Evolutionary conservation across 768 basidiomycete species (phyloP).

Genomic region (Grammothele lineata): DNA sequence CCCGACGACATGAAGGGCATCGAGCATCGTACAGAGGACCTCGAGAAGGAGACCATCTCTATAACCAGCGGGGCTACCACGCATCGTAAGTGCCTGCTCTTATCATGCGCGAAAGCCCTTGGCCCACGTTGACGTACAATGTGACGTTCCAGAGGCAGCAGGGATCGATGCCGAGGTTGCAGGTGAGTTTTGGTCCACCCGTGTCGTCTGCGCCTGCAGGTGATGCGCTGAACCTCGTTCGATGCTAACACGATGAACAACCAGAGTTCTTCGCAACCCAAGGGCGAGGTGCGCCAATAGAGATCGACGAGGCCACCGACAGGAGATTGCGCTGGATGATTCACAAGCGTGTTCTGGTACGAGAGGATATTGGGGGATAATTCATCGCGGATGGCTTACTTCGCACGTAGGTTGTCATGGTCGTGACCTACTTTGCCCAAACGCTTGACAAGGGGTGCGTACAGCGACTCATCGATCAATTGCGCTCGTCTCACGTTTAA

Average conservation of each 20-base stretch:
- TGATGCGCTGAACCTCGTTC: background rate
- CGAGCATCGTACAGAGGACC: slow-evolving; percentile 8
- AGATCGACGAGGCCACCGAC: slow-evolving; percentile 42
- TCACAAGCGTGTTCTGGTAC: slow-evolving; percentile 40
- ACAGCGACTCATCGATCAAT: too few relatives aligned
- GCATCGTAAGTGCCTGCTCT: background rate
- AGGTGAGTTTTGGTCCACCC: background rate
- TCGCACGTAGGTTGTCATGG: slow-evolving; percentile 34
- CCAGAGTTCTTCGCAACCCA: slow-evolving; percentile 35
- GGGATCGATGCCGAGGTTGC: slow-evolving; percentile 46
- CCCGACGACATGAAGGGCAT: too few relatives aligned
- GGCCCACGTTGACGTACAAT: too few relatives aligned
- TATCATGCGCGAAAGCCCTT: too few relatives aligned
- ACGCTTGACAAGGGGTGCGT: slow-evolving; percentile 43
- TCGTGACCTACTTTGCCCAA: slow-evolving; percentile 41
- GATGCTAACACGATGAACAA: too few relatives aligned
- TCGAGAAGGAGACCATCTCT: slow-evolving; percentile 32
- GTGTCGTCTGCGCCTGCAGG: background rate
- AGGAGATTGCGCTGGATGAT: slow-evolving; percentile 41
- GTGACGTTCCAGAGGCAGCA: too few relatives aligned
- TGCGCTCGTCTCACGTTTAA: too few relatives aligned
- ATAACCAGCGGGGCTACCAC: slow-evolving; percentile 28
- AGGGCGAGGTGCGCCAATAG: slow-evolving; percentile 17
- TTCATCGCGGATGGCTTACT: too few relatives aligned
- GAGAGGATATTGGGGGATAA: too few relatives aligned